Evolutionary conservation across 768 basidiomycete genomes (phyloP).

Genomic region (Amanita inopinata): DNA sequence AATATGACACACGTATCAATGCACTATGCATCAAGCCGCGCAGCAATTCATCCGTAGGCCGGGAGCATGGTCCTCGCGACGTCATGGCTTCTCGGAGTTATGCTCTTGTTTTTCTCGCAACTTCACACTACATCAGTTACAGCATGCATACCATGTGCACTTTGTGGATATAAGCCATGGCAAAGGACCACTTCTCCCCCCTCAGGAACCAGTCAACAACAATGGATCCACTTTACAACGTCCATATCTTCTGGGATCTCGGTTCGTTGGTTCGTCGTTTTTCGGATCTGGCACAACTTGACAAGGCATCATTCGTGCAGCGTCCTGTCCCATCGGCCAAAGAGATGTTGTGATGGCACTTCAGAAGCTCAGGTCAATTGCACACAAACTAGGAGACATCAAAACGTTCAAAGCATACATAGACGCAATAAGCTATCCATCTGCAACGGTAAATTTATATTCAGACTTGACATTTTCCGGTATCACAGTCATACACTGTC

Average conservation of each 20-base stretch:
- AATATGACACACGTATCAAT: no score
- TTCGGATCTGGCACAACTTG: neutral
- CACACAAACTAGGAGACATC: constrained; percentile 40
- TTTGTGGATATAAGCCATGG: neutral
- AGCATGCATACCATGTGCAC: neutral
- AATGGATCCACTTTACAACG: constrained; percentile 24
- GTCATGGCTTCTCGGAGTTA: no score
- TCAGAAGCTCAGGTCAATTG: constrained; percentile 34
- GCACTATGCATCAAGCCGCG: no score
- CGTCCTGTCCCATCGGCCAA: neutral
- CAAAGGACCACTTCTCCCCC: neutral
- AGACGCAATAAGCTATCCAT: constrained; percentile 28
- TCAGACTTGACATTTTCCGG: constrained; percentile 41
- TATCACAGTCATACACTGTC: constrained; percentile 31
- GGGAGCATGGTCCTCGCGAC: no score
- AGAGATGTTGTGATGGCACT: constrained; percentile 31
- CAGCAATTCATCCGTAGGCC: no score
- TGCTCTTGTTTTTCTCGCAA: neutral
- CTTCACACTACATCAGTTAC: neutral
- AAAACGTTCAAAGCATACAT: constrained; percentile 49
- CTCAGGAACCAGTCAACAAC: no score
- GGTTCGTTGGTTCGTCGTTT: constrained; percentile 13
- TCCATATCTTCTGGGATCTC: constrained; percentile 37
- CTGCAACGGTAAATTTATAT: constrained; percentile 23
- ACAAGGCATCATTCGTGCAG: neutral